A percentile compares a stretch with the other conserved stretches of the same genome.
These are phyloP conservation scores for Candolleomyces eurysporus DNA, from an alignment of 768 basidiomycete genomes.

Conservation along the genomic window DNA sequence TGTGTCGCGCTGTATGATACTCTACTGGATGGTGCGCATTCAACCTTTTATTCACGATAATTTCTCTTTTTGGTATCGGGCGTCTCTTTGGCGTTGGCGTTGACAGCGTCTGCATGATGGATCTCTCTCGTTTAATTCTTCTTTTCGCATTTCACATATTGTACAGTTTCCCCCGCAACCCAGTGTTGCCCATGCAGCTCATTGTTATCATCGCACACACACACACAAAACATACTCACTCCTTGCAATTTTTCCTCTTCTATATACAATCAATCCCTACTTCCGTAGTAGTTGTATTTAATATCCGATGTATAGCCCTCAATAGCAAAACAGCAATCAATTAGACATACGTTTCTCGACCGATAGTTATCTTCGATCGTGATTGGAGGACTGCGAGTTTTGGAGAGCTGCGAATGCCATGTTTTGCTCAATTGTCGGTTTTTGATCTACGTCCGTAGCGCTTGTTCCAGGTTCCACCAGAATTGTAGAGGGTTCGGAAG, in stretches of 20 bases:
- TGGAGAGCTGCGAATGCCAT: slow-evolving; percentile 78
- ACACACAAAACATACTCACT: slow-evolving; percentile 19
- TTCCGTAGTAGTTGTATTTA: slow-evolving; percentile 25
- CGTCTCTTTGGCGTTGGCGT: slow-evolving; percentile 13
- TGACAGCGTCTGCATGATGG: slow-evolving; percentile 8
- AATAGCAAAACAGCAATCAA: background rate
- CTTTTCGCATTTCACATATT: background rate
- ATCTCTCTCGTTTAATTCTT: background rate
- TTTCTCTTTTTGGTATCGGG: slow-evolving; percentile 11
- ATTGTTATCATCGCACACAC: slow-evolving; percentile 10
- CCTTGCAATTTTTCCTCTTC: slow-evolving; percentile 19
- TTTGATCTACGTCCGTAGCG: slow-evolving; percentile 43
- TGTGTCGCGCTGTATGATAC: slow-evolving; percentile 52
- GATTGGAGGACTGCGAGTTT: slow-evolving; percentile 35
- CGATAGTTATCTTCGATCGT: background rate
- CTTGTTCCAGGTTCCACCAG: slow-evolving; percentile 38
- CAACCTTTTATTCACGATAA: slow-evolving; percentile 17
- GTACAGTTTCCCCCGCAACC: background rate
- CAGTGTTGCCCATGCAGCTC: slow-evolving; percentile 5
- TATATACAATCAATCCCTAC: slow-evolving; percentile 8
- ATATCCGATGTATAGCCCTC: slow-evolving; percentile 11
- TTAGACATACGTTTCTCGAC: background rate
- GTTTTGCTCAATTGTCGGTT: slow-evolving; percentile 78
- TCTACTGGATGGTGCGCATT: slow-evolving; percentile 29
- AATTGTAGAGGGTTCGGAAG: slow-evolving; percentile 40